These are phyloP conservation scores for Entomophthora muscae DNA, from an alignment of 371 early-diverging fungal genomes.

Conservation along the genomic window DNA sequence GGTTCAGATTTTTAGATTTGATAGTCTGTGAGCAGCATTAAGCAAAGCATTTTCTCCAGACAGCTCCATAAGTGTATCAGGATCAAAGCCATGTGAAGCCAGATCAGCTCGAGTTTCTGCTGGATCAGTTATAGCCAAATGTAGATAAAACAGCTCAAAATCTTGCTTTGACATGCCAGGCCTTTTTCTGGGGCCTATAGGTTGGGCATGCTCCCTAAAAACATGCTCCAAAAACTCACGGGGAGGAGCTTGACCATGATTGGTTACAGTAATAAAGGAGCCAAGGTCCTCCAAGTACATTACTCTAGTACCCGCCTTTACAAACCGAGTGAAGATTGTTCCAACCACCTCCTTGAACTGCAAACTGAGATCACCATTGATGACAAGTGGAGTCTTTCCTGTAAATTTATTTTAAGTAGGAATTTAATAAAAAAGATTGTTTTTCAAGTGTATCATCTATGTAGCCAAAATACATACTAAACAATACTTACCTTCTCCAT, in stretches of 20 bases:
- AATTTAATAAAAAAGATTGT: too few species aligned
- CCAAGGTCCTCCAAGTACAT: neutral
- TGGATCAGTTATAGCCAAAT: neutral
- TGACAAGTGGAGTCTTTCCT: neutral
- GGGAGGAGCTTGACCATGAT: neutral
- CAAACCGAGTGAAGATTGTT: neutral
- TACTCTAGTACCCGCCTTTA: neutral
- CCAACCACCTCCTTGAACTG: neutral
- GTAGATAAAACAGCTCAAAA: neutral
- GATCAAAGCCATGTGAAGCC: conserved; percentile 1
- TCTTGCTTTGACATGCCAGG: neutral
- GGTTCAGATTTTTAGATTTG: neutral
- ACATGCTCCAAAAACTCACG: conserved; percentile 1
- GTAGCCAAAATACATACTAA: too few species aligned
- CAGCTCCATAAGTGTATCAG: neutral
- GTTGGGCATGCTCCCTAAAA: neutral
- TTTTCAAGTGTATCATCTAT: too few species aligned
- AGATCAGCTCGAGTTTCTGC: neutral
- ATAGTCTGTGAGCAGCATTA: neutral
- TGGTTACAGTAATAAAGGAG: neutral
- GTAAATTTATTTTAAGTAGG: too few species aligned
- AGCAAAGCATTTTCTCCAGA: neutral
- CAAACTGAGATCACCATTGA: neutral
- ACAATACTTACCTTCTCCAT: neutral
- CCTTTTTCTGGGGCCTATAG: neutral